Percentiles rank a stretch among this genome's conserved stretches.
Conservation (phyloP, 2,329 filamentous ascomycete genomes). For the Fusarium denticulatum region DNA sequence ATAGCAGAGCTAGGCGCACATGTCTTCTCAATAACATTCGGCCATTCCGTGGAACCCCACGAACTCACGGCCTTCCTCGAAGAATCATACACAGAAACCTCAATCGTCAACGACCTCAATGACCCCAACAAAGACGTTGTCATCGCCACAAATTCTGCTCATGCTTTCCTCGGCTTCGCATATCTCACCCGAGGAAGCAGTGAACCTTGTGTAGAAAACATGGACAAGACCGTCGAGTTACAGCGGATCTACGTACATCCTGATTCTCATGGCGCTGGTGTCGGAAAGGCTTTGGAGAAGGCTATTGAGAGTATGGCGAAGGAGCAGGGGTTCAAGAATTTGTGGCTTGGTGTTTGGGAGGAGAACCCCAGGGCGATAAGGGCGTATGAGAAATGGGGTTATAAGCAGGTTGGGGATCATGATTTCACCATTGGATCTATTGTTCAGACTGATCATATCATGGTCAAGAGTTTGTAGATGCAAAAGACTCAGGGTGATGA, state of each 20-base stretch:
- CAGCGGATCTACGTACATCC: conserved; percentile 55
- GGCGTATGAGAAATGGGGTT: conserved; percentile 55
- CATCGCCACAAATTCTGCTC: conserved; percentile 29
- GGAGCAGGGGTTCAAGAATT: conserved; percentile 49
- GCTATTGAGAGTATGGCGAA: conserved; percentile 48
- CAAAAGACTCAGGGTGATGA: too few species aligned
- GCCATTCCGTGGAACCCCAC: conserved; percentile 51
- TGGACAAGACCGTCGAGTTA: conserved; percentile 50
- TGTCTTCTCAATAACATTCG: conserved; percentile 54
- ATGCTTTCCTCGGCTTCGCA: conserved; percentile 52
- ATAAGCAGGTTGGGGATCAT: conserved; percentile 51
- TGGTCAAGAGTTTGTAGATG: conserved; percentile 46
- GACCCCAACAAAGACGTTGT: conserved; percentile 42
- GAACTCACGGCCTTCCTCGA: conserved; percentile 52
- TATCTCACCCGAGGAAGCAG: conserved; percentile 50
- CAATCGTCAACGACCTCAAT: conserved; percentile 40
- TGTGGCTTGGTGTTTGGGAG: conserved; percentile 62
- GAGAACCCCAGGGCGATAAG: conserved; percentile 52
- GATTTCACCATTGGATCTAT: conserved; percentile 54
- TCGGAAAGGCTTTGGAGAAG: conserved; percentile 49
- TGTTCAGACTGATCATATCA: conserved; percentile 55
- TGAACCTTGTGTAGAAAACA: conserved; percentile 51
- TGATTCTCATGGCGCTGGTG: conserved; percentile 49
- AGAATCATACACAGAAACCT: conserved; percentile 50
- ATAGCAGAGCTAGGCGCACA: conserved; percentile 49